These are phyloP conservation scores for Xerocomus amazonicus DNA, from an alignment of 1,284 basidiomycete species.

Conservation along the genomic window DNA sequence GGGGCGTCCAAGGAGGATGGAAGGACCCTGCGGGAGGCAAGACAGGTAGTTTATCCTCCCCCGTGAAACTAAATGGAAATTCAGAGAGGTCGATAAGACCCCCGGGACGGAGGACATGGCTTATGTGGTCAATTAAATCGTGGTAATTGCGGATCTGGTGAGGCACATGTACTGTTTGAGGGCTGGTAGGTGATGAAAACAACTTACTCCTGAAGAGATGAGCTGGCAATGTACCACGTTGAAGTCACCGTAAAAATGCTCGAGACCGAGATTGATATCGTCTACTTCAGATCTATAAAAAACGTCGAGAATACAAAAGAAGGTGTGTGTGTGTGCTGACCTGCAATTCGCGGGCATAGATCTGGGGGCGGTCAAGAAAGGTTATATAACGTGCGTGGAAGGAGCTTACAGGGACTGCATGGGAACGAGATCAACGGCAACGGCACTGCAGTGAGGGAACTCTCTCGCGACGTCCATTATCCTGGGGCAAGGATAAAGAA, in stretches of 20 bases:
- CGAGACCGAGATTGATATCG: slow-evolving; percentile 76
- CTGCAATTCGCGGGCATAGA: slow-evolving; percentile 67
- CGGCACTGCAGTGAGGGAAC: slow-evolving; percentile 62
- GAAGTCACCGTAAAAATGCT: slow-evolving; percentile 75
- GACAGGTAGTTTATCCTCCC: slow-evolving; percentile 44
- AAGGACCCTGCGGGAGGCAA: slow-evolving; percentile 40
- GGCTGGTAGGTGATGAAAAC: slow-evolving; percentile 7
- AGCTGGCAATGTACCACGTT: slow-evolving; percentile 69
- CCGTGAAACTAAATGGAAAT: slow-evolving; percentile 64
- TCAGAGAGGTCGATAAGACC: slow-evolving; percentile 66
- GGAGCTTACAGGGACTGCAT: slow-evolving; percentile 60
- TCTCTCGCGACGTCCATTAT: slow-evolving; percentile 69
- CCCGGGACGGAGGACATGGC: slow-evolving; percentile 61
- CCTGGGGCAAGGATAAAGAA: slow-evolving; percentile 40
- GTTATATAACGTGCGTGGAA: slow-evolving; percentile 11
- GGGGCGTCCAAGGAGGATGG: slow-evolving; percentile 52
- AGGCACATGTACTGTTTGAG: slow-evolving; percentile 12
- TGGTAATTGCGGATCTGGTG: slow-evolving; percentile 65
- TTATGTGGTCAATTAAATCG: slow-evolving; percentile 62
- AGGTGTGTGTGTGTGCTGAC: slow-evolving; percentile 36
- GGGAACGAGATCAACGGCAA: slow-evolving; percentile 75
- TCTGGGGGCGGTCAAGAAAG: slow-evolving; percentile 33
- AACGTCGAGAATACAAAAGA: slow-evolving; percentile 7
- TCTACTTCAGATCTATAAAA: slow-evolving; percentile 68
- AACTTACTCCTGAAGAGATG: slow-evolving; percentile 64